Evolutionary conservation across 1,284 basidiomycete species (phyloP), one percentile per base, ranked within the genome.

Genomic region (Microstroma glucosiphilum): DNA sequence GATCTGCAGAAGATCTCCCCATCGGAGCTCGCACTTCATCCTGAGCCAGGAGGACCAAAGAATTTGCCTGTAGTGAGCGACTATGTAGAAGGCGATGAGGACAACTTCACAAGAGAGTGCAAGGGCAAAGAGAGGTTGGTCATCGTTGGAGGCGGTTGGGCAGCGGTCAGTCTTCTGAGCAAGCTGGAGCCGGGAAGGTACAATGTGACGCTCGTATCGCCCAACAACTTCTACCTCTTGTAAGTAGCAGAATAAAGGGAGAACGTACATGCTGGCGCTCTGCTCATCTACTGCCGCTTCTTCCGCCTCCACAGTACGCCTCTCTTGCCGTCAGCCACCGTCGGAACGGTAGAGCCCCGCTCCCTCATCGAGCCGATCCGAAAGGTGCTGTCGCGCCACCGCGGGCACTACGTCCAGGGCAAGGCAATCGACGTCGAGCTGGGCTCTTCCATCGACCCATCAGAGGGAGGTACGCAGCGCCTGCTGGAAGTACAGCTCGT

Each of bases 111-210:
- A 23, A 17, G 25, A 13, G 59, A 64, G 21, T 7, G 61, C 8
- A 58, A 57, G 56, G 66, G 63, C 37, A 78, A 78, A 62, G 74
- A 78, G 65, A 59, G 69, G 6, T 68, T 79, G n/a, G 77, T 79
- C 54, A 73, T 79, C 60, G 72, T 79, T 6, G 77, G 77, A 15
- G 76, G 77, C 42, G 77, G 77, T 21, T 79, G 77, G 77, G 77
- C 69, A 7, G 70, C 77, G 4, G 77, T 79, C 17, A 69, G 71
- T 12, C 65, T 79, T 40, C 68, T 79, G 59, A 65, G 64, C 41
- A 56, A 60, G 55, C 69, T 79, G 53, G 74, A 79, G 43, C 70
- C 69, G 0, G 70, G 71, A 57, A 66, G 62, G 62, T 79, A 77
- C 70, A 71, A 79, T 49, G 73, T 79, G 23, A 75, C 73, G 17